Percentiles rank a stretch among this genome's conserved stretches.
These are phyloP conservation scores for Paecilomyces niveus DNA, from an alignment of 2,329 filamentous ascomycete species.

Conservation along the genomic window DNA sequence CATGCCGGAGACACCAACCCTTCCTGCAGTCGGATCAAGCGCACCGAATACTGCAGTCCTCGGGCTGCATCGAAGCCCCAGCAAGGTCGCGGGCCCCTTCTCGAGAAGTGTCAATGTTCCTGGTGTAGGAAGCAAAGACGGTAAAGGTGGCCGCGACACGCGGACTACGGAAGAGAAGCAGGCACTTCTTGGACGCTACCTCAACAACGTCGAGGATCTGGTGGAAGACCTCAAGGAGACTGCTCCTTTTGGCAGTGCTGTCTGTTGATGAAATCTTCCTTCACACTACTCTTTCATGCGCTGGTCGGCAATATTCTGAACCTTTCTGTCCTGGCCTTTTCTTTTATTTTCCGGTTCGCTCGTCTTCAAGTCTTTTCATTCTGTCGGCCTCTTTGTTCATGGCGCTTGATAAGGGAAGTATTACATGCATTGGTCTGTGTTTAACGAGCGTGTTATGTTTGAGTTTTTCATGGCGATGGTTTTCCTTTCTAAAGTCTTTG, in stretches of 20 bases:
- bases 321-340: not conserved
- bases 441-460: not conserved
- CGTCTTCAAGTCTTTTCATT: not conserved
- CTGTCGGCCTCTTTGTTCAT: not conserved
- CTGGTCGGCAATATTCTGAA: too few species aligned
- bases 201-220: slow-evolving; percentile 76
- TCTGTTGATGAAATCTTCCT: slow-evolving; percentile 18
- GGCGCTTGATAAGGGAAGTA: not conserved
- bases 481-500: not conserved
- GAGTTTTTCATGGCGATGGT: not conserved
- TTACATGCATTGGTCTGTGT: not conserved
- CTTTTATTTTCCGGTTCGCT: not conserved
- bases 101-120: slow-evolving; percentile 30
- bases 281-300: not conserved
- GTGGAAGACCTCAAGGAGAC: slow-evolving; percentile 77
- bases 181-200: slow-evolving; percentile 64
- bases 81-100: slow-evolving; percentile 58
- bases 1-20: slow-evolving; percentile 70
- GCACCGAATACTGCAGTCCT: slow-evolving; percentile 32
- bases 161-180: slow-evolving; percentile 76
- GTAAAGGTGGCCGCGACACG: slow-evolving; percentile 35
- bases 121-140: slow-evolving; percentile 15
- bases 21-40: slow-evolving; percentile 17
- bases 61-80: slow-evolving; percentile 60
- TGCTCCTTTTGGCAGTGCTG: slow-evolving; percentile 60